Percentiles rank a stretch among this genome's conserved stretches.
Conservation (phyloP, 1,139 yeast genomes). For the Debaryomyces sp. region DNA sequence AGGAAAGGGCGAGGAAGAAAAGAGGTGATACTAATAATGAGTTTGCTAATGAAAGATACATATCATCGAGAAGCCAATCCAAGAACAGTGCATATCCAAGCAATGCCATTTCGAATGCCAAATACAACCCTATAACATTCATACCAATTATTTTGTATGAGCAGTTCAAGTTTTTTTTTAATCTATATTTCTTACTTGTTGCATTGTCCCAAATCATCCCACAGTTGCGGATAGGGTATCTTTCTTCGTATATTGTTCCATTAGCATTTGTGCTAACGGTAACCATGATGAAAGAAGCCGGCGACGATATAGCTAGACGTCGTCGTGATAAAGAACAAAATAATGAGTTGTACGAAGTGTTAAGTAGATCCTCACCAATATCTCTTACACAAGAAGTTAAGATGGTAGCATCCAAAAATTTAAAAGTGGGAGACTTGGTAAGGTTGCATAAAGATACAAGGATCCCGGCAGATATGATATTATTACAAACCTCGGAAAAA, state of each 20-base stretch:
- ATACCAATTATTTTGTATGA: conserved; percentile 88
- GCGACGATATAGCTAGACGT: conserved; percentile 90
- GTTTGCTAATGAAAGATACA: conserved; percentile 29
- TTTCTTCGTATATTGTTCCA: conserved; percentile 92
- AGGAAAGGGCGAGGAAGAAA: conserved; percentile 23
- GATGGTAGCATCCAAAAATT: conserved; percentile 60
- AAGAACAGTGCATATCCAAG: conserved; percentile 51
- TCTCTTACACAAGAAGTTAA: conserved; percentile 32
- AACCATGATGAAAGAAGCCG: conserved; percentile 94
- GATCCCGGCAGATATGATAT: conserved; percentile 89
- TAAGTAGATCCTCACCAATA: conserved; percentile 36
- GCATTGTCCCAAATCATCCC: conserved; percentile 96
- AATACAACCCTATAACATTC: conserved; percentile 86
- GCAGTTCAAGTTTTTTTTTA: conserved; percentile 96
- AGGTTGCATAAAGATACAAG: conserved; percentile 78
- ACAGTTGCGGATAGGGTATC: conserved; percentile 85
- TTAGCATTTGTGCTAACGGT: conserved; percentile 88
- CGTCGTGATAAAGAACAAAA: conserved; percentile 90
- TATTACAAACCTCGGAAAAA: conserved; percentile 79
- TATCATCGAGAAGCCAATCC: conserved; percentile 40
- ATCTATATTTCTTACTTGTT: conserved; percentile 85
- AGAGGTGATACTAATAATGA: conserved; percentile 14
- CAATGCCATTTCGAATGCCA: conserved; percentile 91
- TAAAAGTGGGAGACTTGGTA: conserved; percentile 88
- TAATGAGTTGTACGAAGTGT: conserved; percentile 75